phyloP scores from a whole-genome alignment of 352 stramenopile genomes.

The Pythium monospermum region DNA sequence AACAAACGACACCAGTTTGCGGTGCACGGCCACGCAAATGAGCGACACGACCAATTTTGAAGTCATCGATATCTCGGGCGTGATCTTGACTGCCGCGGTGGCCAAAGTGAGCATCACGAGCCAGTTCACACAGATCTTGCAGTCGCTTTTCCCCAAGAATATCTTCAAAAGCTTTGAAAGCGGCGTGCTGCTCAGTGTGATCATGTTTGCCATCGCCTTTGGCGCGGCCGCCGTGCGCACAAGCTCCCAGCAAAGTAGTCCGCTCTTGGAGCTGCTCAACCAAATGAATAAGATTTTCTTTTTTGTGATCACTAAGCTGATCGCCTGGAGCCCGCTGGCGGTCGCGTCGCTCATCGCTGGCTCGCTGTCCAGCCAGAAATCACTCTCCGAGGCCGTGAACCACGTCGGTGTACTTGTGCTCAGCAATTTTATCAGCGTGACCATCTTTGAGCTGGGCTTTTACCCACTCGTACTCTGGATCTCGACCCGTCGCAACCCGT shows the following conservation, averaged over 20 bases:
- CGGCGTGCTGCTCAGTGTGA: constrained; percentile 49
- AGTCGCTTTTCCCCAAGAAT: constrained; percentile 47
- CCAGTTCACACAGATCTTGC: constrained; percentile 52
- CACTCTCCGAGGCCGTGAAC: constrained; percentile 33
- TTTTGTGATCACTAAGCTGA: constrained; percentile 52
- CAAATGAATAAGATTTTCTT: constrained; percentile 77
- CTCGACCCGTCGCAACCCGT: constrained; percentile 39
- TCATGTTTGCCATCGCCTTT: constrained; percentile 60
- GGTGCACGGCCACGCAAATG: constrained; percentile 24
- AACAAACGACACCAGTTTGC: constrained; percentile 13
- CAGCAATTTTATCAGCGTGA: constrained; percentile 35
- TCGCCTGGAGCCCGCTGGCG: constrained; percentile 58
- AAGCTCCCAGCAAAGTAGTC: constrained; percentile 46
- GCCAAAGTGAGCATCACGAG: constrained; percentile 32
- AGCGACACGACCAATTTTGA: constrained; percentile 31
- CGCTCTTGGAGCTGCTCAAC: constrained; percentile 48
- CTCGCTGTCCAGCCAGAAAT: constrained; percentile 44
- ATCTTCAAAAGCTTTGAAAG: constrained; percentile 54
- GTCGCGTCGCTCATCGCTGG: constrained; percentile 69
- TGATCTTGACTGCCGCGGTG: constrained; percentile 22
- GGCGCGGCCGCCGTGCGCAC: constrained; percentile 47
- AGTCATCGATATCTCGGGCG: constrained; percentile 37
- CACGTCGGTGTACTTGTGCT: constrained; percentile 60
- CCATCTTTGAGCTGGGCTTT: constrained; percentile 53
- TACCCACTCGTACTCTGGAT: constrained; percentile 49